Conservation (phyloP, 2,329 filamentous ascomycete genomes). For the Aspergillus tubingensis region DNA sequence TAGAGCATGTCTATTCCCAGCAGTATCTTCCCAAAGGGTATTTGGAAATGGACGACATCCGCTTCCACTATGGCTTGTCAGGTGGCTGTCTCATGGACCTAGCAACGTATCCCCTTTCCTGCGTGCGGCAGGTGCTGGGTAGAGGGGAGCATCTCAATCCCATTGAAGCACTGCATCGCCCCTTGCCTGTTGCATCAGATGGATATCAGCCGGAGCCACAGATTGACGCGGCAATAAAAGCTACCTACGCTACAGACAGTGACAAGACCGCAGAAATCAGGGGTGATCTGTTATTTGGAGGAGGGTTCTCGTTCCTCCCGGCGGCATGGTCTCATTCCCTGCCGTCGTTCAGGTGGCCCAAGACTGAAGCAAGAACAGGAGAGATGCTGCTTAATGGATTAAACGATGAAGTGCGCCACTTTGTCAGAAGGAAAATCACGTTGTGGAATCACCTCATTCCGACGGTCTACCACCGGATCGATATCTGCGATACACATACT, state of each 20-base stretch:
- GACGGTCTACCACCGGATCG: constrained; percentile 17
- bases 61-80: constrained; percentile 46
- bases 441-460: constrained; percentile 25
- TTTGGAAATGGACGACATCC: constrained; percentile 46
- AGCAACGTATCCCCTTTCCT: constrained; percentile 46
- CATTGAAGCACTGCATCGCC: constrained; percentile 33
- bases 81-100: constrained; percentile 43
- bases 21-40: constrained; percentile 38
- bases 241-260: constrained; percentile 14
- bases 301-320: constrained; percentile 19
- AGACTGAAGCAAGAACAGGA: constrained; percentile 18
- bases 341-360: constrained; percentile 22
- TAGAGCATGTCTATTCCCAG: constrained; percentile 44
- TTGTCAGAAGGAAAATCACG: constrained; percentile 18
- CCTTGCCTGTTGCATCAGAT: constrained; percentile 24
- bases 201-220: constrained; percentile 35
- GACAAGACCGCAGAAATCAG: constrained; percentile 18
- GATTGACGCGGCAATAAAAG: constrained; percentile 29
- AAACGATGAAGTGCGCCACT: neutral
- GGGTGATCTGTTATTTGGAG: constrained; percentile 16
- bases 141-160: constrained; percentile 44
- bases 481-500: constrained; percentile 11
- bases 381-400: constrained; percentile 14
- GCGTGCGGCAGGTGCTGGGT: constrained; percentile 42
- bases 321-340: constrained; percentile 7